These are phyloP conservation scores for Claviceps spartinae DNA, from an alignment of 2,329 filamentous ascomycete species.

Conservation along the genomic window DNA sequence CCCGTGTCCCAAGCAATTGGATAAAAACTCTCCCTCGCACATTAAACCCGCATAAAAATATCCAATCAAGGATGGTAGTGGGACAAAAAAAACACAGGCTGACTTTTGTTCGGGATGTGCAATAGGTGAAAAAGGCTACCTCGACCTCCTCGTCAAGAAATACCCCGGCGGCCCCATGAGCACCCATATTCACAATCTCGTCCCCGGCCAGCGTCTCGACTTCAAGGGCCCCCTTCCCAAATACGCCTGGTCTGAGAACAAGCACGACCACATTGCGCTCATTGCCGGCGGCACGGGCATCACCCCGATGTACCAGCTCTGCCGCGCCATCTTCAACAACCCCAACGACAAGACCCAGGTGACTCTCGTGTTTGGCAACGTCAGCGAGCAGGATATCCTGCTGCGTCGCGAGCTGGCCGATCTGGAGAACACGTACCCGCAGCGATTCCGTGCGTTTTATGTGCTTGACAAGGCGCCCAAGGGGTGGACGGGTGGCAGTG, in stretches of 20 bases:
- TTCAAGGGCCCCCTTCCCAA: slow-evolving; percentile 95
- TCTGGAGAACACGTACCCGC: slow-evolving; percentile 89
- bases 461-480: slow-evolving; percentile 74
- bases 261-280: slow-evolving; percentile 77
- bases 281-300: slow-evolving; percentile 95
- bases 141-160: slow-evolving; percentile 85
- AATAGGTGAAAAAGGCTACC: slow-evolving; percentile 57
- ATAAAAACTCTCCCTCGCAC: no score
- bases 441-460: slow-evolving; percentile 92
- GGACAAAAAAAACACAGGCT: neutral
- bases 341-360: slow-evolving; percentile 95
- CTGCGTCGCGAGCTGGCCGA: slow-evolving; percentile 73
- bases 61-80: no score
- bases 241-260: slow-evolving; percentile 80
- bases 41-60: neutral
- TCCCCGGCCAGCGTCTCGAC: slow-evolving; percentile 67
- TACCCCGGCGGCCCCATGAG: slow-evolving; percentile 91
- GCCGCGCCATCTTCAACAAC: slow-evolving; percentile 87
- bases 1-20: neutral
- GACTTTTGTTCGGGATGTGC: slow-evolving; percentile 33
- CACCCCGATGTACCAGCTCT: slow-evolving; percentile 94
- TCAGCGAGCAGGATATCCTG: slow-evolving; percentile 80
- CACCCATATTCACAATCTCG: slow-evolving; percentile 71
- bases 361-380: slow-evolving; percentile 85
- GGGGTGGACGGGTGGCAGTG: slow-evolving; percentile 63